Base-by-base conservation (phyloP, 2,329 filamentous ascomycete genomes). In the Lachnellula arida region DNA sequence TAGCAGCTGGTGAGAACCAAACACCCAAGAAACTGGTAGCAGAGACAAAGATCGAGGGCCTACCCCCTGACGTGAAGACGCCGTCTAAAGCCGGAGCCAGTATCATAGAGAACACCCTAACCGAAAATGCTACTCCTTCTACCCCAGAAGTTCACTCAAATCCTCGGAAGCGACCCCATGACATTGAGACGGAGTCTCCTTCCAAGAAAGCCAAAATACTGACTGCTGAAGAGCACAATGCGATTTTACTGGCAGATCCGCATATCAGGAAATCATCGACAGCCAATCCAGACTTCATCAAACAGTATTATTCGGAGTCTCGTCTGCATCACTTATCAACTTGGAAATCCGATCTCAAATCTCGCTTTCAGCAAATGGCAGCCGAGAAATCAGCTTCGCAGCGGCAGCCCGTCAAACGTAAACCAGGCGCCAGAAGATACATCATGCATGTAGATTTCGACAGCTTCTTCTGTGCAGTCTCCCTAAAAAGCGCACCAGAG, bases 381-480 rank as follows among this genome's bases (percentile, higher is more conserved):
- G 81, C 82, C 1, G 88, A 95, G 63, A 90, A 86, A 66, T 76
- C 58, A 53, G 78, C 66, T 34, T 77, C 76, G 8, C 78, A 81
- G 62, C 74, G 70, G 19, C 71, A 70, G 19, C 64, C 70, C 60
- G 5, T 75, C 63, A 77, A 85, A 65, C 77, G 78, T 43, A 78
- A 78, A 25, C 76, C 81, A 12, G 88, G 87, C 0, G 74, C 85
- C 3, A 80, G 92, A 58, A 78, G 88, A 50, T 99, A 97, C 65
- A 81, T 99, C 52, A 82, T 99, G 68, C 94, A 99, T 66, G 91
- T 99, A 32, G 94, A 99, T 69, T 99, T 99, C 70, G 95, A 99
- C 73, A 94, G 91, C 71, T 99, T 99, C 74, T 99, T 99, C 72
- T 96, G 92, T 57, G 90, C 95, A 0, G 90, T 99, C 0, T 97